Percentiles rank a stretch among this genome's conserved stretches.
These are phyloP conservation scores for Pestalotiopsis sp. DNA, from an alignment of 2,329 filamentous ascomycete species.

Conservation along the genomic window DNA sequence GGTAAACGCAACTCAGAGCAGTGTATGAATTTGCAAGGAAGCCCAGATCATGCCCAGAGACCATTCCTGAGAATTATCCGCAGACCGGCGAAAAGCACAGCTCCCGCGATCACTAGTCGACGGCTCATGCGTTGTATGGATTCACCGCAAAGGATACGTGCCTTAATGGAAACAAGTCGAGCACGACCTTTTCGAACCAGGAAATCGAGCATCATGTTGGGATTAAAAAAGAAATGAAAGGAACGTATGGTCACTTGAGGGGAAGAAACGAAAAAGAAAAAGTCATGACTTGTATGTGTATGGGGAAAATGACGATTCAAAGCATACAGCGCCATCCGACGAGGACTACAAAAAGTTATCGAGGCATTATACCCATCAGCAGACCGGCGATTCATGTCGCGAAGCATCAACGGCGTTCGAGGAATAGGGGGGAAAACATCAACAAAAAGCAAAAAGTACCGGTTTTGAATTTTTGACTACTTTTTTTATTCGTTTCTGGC, in stretches of 20 bases:
- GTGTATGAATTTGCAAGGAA: not conserved
- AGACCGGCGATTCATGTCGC: not conserved
- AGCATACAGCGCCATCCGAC: not conserved
- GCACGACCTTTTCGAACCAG: not conserved
- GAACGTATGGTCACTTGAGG: not conserved
- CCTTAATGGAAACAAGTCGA: not conserved
- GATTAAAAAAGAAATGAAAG: not conserved
- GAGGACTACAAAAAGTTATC: constrained; percentile 2
- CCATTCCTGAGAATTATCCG: not conserved
- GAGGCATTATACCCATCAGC: constrained; percentile 13
- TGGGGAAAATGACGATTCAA: not conserved
- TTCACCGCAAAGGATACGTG: not conserved
- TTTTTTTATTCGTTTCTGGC: not conserved
- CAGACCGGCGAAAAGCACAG: not conserved
- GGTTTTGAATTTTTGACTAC: not conserved
- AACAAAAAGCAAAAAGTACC: not conserved
- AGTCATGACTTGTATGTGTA: not conserved
- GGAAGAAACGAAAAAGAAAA: not conserved
- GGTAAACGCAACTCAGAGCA: constrained; percentile 25
- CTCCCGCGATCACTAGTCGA: not conserved
- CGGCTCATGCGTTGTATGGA: not conserved
- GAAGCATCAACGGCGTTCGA: constrained; percentile 3
- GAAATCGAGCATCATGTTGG: not conserved
- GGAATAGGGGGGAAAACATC: not conserved
- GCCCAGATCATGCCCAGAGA: not conserved